Percentiles rank a stretch among this genome's conserved stretches.
phyloP scores from a whole-genome alignment of 2,329 filamentous ascomycete species.

The Nothopassalora personata region DNA sequence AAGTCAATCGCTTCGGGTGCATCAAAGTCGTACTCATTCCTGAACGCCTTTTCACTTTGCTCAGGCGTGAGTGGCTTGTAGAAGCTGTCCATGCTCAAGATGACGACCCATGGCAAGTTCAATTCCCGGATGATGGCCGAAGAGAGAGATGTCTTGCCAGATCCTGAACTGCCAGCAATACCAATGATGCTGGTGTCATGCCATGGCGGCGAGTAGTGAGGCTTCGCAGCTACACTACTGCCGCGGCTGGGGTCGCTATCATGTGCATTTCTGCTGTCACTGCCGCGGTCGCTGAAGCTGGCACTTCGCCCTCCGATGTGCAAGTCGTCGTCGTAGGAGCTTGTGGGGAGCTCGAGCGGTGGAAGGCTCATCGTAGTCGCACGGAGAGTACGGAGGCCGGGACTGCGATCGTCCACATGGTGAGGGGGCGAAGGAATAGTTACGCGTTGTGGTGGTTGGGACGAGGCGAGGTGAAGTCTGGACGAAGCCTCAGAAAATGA shows the following conservation, averaged over 20 bases:
- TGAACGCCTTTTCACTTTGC: constrained; percentile 73
- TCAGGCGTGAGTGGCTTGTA: constrained; percentile 84
- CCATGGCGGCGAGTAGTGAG: constrained; percentile 91
- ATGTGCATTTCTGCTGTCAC: constrained; percentile 1
- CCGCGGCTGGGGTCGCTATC: constrained; percentile 2
- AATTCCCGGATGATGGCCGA: constrained; percentile 84
- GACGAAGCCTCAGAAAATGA: constrained; percentile 1
- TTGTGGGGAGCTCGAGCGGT: constrained; percentile 23
- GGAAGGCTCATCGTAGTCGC: constrained; percentile 29
- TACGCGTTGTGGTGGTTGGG: not conserved
- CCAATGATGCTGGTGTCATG: constrained; percentile 94
- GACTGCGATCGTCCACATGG: constrained; percentile 27
- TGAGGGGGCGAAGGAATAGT: constrained; percentile 6
- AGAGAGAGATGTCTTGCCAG: constrained; percentile 89
- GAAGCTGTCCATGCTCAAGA: constrained; percentile 97
- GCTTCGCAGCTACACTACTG: constrained; percentile 32
- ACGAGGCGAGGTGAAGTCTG: constrained; percentile 5
- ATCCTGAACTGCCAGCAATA: constrained; percentile 90
- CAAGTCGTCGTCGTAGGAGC: constrained; percentile 18
- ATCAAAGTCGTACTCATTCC: constrained; percentile 94
- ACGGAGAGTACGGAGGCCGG: constrained; percentile 25
- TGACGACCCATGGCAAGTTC: constrained; percentile 95
- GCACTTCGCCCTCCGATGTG: constrained; percentile 8
- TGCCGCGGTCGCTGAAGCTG: constrained; percentile 1
- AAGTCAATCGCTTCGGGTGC: constrained; percentile 93